phyloP scores from a whole-genome alignment of 306 rosid genomes.

The Abrus pulchellus region DNA sequence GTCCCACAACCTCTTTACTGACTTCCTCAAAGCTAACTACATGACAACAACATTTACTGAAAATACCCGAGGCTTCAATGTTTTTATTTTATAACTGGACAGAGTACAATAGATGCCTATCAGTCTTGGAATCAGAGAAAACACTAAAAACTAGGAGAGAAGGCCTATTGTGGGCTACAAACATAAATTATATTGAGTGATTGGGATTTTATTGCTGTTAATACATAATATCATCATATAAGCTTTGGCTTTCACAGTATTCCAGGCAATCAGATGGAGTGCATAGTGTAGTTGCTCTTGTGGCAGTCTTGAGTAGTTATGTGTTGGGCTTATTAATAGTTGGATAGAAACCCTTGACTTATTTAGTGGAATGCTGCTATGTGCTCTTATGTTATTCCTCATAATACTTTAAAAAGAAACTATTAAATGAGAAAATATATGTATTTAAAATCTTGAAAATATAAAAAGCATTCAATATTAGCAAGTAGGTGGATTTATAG shows the following conservation, averaged over 20 bases:
- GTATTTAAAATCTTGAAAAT: neutral
- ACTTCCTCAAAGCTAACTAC: neutral
- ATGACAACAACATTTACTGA: neutral
- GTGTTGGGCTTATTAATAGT: constrained; percentile 2
- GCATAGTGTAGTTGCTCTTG: neutral
- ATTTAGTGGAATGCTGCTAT: neutral
- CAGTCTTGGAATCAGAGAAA: neutral
- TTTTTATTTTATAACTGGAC: neutral
- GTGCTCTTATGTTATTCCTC: neutral
- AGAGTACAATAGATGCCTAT: neutral
- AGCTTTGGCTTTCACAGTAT: neutral
- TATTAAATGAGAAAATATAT: neutral
- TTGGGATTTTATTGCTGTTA: too few relatives aligned
- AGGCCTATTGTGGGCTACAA: neutral
- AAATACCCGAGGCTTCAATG: neutral
- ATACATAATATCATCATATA: too few relatives aligned
- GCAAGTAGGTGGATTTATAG: neutral
- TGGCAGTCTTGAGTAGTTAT: neutral
- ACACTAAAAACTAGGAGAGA: neutral
- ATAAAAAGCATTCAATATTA: neutral
- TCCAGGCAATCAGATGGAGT: neutral
- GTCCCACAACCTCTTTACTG: neutral
- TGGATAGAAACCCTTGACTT: constrained; percentile 2
- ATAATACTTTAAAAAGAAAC: neutral
- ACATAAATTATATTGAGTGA: neutral